A percentile compares a stretch with the other conserved stretches of the same genome.
Conservation (phyloP, 352 stramenopile genomes). For the Phytophthora cryptogea region DNA sequence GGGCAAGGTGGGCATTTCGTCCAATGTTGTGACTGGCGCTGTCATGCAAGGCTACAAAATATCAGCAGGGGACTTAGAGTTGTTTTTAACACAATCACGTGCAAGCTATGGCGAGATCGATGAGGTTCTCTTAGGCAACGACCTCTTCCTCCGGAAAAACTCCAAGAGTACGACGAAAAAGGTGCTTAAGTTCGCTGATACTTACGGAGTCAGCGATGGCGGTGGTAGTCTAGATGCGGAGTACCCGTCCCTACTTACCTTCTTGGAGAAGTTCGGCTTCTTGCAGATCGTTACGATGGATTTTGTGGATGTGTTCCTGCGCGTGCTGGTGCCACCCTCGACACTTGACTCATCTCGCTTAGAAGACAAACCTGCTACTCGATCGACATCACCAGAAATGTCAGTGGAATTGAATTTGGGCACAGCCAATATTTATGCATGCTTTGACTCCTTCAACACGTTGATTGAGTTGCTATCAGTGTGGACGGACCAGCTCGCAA, state of each 20-base stretch:
- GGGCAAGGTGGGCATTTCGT: constrained; percentile 76
- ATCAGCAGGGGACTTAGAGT: constrained; percentile 63
- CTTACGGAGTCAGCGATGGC: constrained; percentile 10
- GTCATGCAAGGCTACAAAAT: constrained; percentile 90
- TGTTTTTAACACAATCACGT: constrained; percentile 73
- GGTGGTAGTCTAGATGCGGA: constrained; percentile 28
- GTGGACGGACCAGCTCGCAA: constrained; percentile 74
- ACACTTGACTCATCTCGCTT: constrained; percentile 24
- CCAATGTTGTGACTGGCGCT: constrained; percentile 86
- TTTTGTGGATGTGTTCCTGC: constrained; percentile 84
- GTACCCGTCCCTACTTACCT: constrained; percentile 79
- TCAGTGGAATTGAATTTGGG: constrained; percentile 83
- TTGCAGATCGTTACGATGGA: constrained; percentile 87
- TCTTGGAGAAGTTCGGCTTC: constrained; percentile 82
- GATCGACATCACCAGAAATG: constrained; percentile 65
- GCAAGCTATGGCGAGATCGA: constrained; percentile 77
- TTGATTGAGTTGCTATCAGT: constrained; percentile 72
- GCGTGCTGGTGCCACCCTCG: constrained; percentile 56
- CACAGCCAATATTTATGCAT: constrained; percentile 88
- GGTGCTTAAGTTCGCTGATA: constrained; percentile 46
- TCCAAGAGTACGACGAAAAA: constrained; percentile 41
- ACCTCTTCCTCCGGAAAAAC: constrained; percentile 47
- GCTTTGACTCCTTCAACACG: constrained; percentile 90
- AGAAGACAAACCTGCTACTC: constrained; percentile 39
- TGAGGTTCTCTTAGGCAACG: constrained; percentile 63